Base-by-base conservation (phyloP, 148 eudicot genomes). In the Fagopyrum homotropicum region DNA sequence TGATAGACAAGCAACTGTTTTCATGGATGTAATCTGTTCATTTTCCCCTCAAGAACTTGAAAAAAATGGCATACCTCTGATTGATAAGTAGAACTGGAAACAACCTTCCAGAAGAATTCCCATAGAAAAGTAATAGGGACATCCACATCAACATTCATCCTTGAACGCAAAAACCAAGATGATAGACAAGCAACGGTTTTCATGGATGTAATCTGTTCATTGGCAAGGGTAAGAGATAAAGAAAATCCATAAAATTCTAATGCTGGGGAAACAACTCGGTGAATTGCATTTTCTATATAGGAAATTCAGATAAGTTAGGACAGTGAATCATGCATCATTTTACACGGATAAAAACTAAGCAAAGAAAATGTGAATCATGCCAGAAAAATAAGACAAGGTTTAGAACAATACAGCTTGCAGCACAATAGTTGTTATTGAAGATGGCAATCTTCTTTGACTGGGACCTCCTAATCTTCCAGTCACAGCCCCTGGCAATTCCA, bases 381-480 rank as follows among this genome's bases (percentile, higher is more conserved):
- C 51, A 61, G 55, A 40, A 26, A n/a, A 59, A 9, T 29, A 66
- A 72, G 54, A 22, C 44, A 73, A 48, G 74, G 72, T 45, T 74
- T 55, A 73, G 77, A 82, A 78, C 77, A 80, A 56, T 91, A 94
- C 98, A 79, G 96, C 94, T 90, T 88, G 90, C 84, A 95, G 77
- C 55, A 92, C 91, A 80, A 83, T 71, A 69, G 96, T 85, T 16
- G 89, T 86, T 49, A 79, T 59, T 74, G 88, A 77, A 77, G 89
- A 83, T 7, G 97, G 80, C 78, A 95, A 77, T 26, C 97, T 82
- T 10, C 97, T 89, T 82, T 90, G 97, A 85, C 97, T 95, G 76
- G 93, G 99, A 48, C 99, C 99, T 63, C 99, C 99, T 72, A 95
- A 81, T 85, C 79, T 90, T 73, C 99, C 99, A 74, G 81, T 92